Evolutionary conservation across 2,329 filamentous ascomycete genomes (phyloP), one percentile per base, ranked within the genome.

Genomic region (Septoria linicola): DNA sequence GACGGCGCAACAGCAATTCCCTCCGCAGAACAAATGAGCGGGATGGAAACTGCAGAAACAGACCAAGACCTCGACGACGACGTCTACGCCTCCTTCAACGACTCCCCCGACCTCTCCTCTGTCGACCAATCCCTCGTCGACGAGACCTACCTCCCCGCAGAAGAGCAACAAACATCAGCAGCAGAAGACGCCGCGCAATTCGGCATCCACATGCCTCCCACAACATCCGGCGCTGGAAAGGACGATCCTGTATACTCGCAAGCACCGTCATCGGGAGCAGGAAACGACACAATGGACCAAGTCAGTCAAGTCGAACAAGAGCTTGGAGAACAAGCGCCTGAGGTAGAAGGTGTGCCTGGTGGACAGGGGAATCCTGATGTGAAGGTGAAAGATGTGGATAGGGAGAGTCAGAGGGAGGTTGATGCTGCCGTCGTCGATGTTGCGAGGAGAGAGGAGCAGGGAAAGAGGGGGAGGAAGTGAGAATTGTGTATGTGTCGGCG

Each of bases 121-220:
- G 37, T 55, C 25, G 55, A 58, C 19, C 44, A 45, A 23, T 55
- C 52, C 5, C 53, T 58, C 14, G 41, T 53, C 4, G 37, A 53
- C 8, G 55, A 58, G 32, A 41, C 41, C 19, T 46, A 50, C 20
- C 32, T 42, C 10, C 10, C 30, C 14, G 14, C 41, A 8, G 19
- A 27, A 19, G 49, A 53, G 20, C 13, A n/a, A 8, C 31, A 8
- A 31, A 45, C n/a, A 45, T n/a, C 41, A 2, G 14, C 41, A 13
- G 48, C 40, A 7, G 54, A 54, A 45, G 58, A 56, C 19, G 36
- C 55, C 10, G 50, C 49, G 10, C 58, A 60, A 36, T 60, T 58
- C 21, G 55, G 55, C 27, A 40, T 44, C 16, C n/a, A n/a, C n/a
- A n/a, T n/a, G n/a, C n/a, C n/a, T n/a, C n/a, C n/a, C n/a, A n/a